Conservation (phyloP, 2,329 filamentous ascomycete genomes). For the Cytospora schulzeri region DNA sequence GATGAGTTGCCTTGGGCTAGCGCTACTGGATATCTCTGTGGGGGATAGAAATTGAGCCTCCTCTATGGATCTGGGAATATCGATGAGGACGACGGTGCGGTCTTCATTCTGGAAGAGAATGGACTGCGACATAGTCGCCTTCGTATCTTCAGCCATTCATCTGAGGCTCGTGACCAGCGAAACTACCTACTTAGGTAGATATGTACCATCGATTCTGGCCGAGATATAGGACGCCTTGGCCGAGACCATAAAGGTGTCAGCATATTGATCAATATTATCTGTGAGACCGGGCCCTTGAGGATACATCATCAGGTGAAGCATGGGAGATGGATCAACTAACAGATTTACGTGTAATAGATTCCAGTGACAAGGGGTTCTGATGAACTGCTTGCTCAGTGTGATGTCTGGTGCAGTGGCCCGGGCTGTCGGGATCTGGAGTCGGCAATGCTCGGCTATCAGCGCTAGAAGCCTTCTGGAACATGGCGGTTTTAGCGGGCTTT, state of each 20-base stretch:
- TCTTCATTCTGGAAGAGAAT: conserved; percentile 58
- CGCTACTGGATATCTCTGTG: conserved; percentile 26
- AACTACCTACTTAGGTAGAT: too few relatives aligned
- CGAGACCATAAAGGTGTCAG: neutral
- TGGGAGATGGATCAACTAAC: too few relatives aligned
- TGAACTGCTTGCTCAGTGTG: neutral
- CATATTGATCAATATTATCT: neutral
- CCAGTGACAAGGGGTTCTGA: neutral
- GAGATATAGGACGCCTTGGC: neutral
- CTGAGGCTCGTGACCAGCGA: neutral
- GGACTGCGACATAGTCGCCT: conserved; percentile 30
- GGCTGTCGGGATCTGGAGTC: conserved; percentile 3
- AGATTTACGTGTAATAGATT: conserved; percentile 14
- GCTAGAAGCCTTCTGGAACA: neutral
- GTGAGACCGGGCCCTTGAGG: neutral
- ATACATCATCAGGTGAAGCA: too few relatives aligned
- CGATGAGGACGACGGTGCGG: conserved; percentile 59
- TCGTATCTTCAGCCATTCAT: conserved; percentile 7
- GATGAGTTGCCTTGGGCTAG: conserved; percentile 43
- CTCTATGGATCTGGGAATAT: conserved; percentile 71
- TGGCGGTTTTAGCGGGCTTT: conserved; percentile 4
- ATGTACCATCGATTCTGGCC: neutral
- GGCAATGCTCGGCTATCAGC: conserved; percentile 15
- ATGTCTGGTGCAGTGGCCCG: neutral
- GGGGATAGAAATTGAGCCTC: conserved; percentile 58